phyloP scores from a whole-genome alignment of 1,139 yeast species.

The Casaregolazyma suthepensis region DNA sequence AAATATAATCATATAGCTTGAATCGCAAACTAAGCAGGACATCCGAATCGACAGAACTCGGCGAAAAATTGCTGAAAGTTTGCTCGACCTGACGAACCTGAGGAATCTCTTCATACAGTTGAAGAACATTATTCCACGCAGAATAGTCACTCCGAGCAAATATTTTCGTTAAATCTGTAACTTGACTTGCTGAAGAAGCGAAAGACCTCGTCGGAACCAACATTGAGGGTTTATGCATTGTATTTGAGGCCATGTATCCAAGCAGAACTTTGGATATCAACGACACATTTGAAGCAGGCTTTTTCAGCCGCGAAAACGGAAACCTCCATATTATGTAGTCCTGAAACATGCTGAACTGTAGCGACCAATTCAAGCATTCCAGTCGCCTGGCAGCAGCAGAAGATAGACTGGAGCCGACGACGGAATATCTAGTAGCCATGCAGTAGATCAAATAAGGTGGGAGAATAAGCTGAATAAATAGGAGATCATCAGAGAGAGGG shows the following conservation, averaged over 20 bases:
- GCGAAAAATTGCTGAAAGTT: neutral
- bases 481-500: neutral
- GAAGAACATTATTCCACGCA: neutral
- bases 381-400: neutral
- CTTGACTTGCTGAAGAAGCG: neutral
- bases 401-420: neutral
- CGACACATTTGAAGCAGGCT: neutral
- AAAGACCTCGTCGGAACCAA: neutral
- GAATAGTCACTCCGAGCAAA: neutral
- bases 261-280: neutral
- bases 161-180: neutral
- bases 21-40: neutral
- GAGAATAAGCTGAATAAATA: no score
- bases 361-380: neutral
- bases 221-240: neutral
- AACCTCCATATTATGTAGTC: neutral
- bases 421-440: neutral
- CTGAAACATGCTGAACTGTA: neutral
- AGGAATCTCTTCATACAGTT: neutral
- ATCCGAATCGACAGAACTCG: neutral
- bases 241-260: neutral
- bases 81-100: neutral
- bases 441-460: neutral
- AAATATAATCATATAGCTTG: slow-evolving; percentile 1
- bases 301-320: neutral